Conservation (phyloP, 2,329 filamentous ascomycete genomes). For the Pseudogymnoascus sp. region DNA sequence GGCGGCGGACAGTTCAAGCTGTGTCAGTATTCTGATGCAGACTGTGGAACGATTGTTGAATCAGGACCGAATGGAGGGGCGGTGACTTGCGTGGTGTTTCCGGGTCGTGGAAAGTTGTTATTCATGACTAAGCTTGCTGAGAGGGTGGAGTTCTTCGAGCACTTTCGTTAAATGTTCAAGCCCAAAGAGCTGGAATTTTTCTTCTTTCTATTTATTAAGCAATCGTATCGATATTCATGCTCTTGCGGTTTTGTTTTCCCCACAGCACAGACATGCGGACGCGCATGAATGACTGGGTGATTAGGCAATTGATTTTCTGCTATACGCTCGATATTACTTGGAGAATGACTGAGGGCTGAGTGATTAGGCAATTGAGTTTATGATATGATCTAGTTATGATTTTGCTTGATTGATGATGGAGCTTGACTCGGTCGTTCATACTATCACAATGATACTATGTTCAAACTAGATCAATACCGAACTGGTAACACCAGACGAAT, state of each 20-base stretch:
- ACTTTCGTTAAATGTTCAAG: not conserved
- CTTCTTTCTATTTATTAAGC: not conserved
- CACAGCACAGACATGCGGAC: not conserved
- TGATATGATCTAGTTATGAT: slow-evolving; percentile 1
- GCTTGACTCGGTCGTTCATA: not conserved
- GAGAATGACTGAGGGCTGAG: not conserved
- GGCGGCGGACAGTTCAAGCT: not conserved
- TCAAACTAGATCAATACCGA: too few relatives aligned
- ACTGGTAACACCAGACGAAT: too few relatives aligned
- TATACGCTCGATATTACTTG: not conserved
- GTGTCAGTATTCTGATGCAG: not conserved
- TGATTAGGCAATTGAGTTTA: not conserved
- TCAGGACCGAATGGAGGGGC: not conserved
- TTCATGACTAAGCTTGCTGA: not conserved
- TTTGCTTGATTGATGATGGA: not conserved
- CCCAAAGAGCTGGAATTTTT: not conserved
- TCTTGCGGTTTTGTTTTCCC: not conserved
- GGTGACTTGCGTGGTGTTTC: slow-evolving; percentile 3
- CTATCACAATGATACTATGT: too few relatives aligned
- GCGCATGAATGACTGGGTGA: not conserved
- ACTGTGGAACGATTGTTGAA: not conserved
- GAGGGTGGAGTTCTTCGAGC: not conserved
- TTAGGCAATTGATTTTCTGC: slow-evolving; percentile 1
- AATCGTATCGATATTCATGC: not conserved
- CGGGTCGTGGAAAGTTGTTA: not conserved